phyloP scores from a whole-genome alignment of 257 asterid genomes.

The Phtheirospermum japonicum region DNA sequence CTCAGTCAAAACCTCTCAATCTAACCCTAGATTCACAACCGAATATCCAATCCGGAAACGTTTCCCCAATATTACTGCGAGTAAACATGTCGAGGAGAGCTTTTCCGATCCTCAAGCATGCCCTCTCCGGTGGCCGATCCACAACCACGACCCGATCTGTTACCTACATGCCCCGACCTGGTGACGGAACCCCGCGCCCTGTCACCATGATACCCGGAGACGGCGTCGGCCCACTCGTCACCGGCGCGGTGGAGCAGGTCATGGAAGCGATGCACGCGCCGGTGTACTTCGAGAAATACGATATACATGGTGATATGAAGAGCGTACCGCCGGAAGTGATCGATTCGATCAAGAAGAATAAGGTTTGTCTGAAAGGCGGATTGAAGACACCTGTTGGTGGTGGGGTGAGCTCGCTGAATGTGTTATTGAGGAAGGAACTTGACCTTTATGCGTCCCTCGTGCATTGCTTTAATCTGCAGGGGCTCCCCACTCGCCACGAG shows the following conservation, averaged over 20 bases:
- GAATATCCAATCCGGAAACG: neutral
- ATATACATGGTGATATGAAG: conserved; percentile 86
- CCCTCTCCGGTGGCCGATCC: conserved; percentile 31
- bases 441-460: conserved; percentile 93
- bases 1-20: neutral
- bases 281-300: conserved; percentile 77
- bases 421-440: conserved; percentile 80
- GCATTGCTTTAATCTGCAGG: conserved; percentile 81
- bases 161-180: conserved; percentile 97
- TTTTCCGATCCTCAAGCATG: conserved; percentile 45
- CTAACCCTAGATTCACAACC: conserved; percentile 21
- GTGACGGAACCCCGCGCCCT: conserved; percentile 79
- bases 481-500: conserved; percentile 79
- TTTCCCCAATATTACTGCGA: neutral
- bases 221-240: conserved; percentile 92
- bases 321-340: conserved; percentile 61
- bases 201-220: conserved; percentile 93
- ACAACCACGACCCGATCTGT: conserved; percentile 62
- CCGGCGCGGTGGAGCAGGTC: conserved; percentile 94
- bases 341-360: conserved; percentile 80
- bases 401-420: conserved; percentile 89
- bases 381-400: conserved; percentile 92
- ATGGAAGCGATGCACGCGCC: conserved; percentile 99
- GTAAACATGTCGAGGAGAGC: conserved; percentile 42
- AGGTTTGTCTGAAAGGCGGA: conserved; percentile 91